Base-by-base conservation (phyloP, 768 basidiomycete genomes). In the Pseudohyphozyma bogoriensis region DNA sequence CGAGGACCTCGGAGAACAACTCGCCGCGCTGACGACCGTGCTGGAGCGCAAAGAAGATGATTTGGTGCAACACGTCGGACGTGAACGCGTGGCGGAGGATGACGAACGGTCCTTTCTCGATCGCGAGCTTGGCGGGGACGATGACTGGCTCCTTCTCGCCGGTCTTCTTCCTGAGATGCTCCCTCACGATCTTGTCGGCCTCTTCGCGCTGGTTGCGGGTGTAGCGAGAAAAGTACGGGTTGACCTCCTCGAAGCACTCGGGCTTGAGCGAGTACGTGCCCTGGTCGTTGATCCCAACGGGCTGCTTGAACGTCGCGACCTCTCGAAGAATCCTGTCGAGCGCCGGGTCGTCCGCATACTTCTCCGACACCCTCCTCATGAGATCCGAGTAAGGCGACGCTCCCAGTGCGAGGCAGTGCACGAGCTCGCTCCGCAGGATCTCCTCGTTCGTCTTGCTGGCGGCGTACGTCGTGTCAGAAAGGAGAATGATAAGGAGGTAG, bases 221-320 rank as follows among this genome's bases (percentile, higher is more conserved):
- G 72, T 95, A 96, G 71, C 96, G 92, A 71, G 86, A 87, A 77
- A 92, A 95, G 76, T 91, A 95, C 0, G 92, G 91, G 69, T 96
- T 87, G 64, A 96, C 86, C 64, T 95, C 87, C 62, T 84, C 85
- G 72, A 82, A 90, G 24, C 77, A 78, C 67, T 85, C 86, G 49
- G 89, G 83, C 72, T 84, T 86, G 55, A 97, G 81, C 62, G 91
- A 85, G 74, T 96, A 97, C n/a, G 82, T 75, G 0, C 95, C 93
- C 0, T 79, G 79, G 66, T 93, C 91, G 2, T 83, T 77, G 1
- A 82, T 82, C 0, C 80, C 80, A 18, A 73, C 65, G 0, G 93
- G 92, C 2, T 84, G 76, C 50, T 82, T 82, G 79, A 92, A 93
- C 62, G 79, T 81, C 12, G 92, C 85, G 16, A 96, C 86, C 49